Conservation (phyloP, 176 grass and related monocot species). For the Dactylis glomerata region DNA sequence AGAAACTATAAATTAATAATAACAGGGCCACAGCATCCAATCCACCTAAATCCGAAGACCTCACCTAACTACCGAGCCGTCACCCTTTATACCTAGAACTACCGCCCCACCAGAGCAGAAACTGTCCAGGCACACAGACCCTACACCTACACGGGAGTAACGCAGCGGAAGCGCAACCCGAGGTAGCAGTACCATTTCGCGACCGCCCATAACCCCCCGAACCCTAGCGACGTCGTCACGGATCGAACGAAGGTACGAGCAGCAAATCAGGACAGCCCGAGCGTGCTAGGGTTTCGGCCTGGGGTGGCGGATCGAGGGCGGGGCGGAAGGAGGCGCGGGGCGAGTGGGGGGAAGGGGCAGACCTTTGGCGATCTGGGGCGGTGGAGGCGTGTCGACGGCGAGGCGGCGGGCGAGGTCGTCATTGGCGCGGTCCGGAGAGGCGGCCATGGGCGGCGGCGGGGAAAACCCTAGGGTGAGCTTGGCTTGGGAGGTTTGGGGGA, state of each 20-base stretch:
- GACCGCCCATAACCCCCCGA: background rate
- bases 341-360: background rate
- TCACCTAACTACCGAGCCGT: background rate
- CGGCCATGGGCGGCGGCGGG: conserved; percentile 47
- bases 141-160: background rate
- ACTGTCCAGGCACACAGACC: background rate
- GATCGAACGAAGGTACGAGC: background rate
- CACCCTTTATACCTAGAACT: background rate
- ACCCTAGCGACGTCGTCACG: background rate
- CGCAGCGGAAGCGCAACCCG: background rate
- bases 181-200: background rate
- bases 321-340: background rate
- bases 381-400: conserved; percentile 57
- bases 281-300: conserved; percentile 30
- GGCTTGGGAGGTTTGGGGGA: conserved; percentile 34
- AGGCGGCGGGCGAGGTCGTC: conserved; percentile 54
- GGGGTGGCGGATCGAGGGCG: conserved; percentile 17
- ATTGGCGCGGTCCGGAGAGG: conserved; percentile 59
- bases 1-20: background rate
- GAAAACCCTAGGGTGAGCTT: conserved; percentile 51
- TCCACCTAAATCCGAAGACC: conserved; percentile 5
- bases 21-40: conserved; percentile 14
- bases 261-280: background rate
- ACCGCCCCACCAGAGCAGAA: background rate
- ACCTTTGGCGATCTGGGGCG: conserved; percentile 74